Evolutionary conservation across 1,139 yeast species (phyloP).

Genomic region (Yamadazyma atlantica): DNA sequence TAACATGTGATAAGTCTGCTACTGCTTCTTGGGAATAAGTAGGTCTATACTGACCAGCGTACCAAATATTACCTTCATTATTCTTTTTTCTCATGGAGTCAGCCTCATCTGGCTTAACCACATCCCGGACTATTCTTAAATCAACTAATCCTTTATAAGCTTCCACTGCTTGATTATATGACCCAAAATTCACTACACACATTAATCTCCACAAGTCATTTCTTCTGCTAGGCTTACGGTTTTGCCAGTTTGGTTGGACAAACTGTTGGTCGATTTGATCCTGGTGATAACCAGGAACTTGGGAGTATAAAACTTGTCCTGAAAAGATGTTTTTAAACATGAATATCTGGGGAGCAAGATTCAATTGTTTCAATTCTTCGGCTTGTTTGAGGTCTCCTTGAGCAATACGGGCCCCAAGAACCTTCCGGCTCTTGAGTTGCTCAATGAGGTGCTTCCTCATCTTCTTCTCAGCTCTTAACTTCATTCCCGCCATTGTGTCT

Average conservation of each 20-base stretch:
- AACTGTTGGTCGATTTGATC: conserved; percentile 74
- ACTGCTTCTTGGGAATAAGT: conserved; percentile 90
- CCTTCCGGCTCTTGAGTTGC: conserved; percentile 45
- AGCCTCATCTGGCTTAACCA: conserved; percentile 57
- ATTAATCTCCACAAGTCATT: conserved; percentile 88
- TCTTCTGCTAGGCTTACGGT: conserved; percentile 75
- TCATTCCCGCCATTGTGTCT: conserved; percentile 39
- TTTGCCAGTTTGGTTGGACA: conserved; percentile 84
- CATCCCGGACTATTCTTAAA: conserved; percentile 72
- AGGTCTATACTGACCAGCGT: conserved; percentile 83
- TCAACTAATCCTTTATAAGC: conserved; percentile 75
- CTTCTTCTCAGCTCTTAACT: conserved; percentile 47
- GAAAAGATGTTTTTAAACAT: conserved; percentile 81
- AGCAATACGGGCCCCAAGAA: conserved; percentile 47
- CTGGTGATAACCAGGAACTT: conserved; percentile 69
- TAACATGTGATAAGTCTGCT: conserved; percentile 75
- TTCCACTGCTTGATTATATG: conserved; percentile 66
- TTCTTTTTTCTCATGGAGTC: conserved; percentile 69
- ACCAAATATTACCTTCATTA: conserved; percentile 81
- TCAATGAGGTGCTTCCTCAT: conserved; percentile 51
- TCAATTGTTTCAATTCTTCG: conserved; percentile 27
- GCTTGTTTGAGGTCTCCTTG: conserved; percentile 34
- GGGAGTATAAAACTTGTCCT: conserved; percentile 89
- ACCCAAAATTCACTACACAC: conserved; percentile 76
- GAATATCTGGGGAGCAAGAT: conserved; percentile 78